Conservation (phyloP, 1,284 basidiomycete species). For the Megacollybia platyphylla region DNA sequence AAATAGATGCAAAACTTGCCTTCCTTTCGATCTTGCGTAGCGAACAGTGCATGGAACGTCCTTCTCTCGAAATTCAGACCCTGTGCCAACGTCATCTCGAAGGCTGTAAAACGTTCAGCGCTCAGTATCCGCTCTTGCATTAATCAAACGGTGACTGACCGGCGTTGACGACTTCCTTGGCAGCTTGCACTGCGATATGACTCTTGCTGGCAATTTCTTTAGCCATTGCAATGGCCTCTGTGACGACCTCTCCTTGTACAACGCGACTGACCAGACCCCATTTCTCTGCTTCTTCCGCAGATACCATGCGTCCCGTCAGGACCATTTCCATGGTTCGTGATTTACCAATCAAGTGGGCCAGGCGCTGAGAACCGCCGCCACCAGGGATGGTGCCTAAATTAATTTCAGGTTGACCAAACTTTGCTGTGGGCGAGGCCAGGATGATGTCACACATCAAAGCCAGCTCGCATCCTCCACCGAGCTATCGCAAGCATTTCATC, state of each 20-base stretch:
- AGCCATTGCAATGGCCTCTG: slow-evolving; percentile 82
- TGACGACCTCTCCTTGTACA: slow-evolving; percentile 73
- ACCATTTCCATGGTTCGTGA: slow-evolving; percentile 93
- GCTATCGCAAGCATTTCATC: slow-evolving; percentile 25
- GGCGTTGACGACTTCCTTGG: slow-evolving; percentile 92
- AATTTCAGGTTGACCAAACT: slow-evolving; percentile 96
- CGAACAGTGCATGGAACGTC: slow-evolving; percentile 88
- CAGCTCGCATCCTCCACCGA: slow-evolving; percentile 94
- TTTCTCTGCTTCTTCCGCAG: slow-evolving; percentile 72
- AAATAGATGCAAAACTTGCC: slow-evolving; percentile 31
- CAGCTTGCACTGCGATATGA: slow-evolving; percentile 77
- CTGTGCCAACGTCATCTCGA: slow-evolving; percentile 73
- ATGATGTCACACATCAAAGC: slow-evolving; percentile 97
- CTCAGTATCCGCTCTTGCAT: neutral
- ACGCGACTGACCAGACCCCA: slow-evolving; percentile 83
- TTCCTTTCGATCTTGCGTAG: slow-evolving; percentile 96
- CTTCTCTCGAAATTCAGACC: slow-evolving; percentile 84
- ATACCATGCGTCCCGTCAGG: slow-evolving; percentile 76
- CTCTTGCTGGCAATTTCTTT: slow-evolving; percentile 78
- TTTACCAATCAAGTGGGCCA: slow-evolving; percentile 84
- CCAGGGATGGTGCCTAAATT: slow-evolving; percentile 95
- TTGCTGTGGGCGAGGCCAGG: slow-evolving; percentile 85
- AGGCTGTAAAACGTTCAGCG: slow-evolving; percentile 36
- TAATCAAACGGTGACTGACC: slow-evolving; percentile 30
- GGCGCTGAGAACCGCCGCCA: slow-evolving; percentile 75